Conservation (phyloP, 208 protist genomes). For the Crithidia sp. region DNA sequence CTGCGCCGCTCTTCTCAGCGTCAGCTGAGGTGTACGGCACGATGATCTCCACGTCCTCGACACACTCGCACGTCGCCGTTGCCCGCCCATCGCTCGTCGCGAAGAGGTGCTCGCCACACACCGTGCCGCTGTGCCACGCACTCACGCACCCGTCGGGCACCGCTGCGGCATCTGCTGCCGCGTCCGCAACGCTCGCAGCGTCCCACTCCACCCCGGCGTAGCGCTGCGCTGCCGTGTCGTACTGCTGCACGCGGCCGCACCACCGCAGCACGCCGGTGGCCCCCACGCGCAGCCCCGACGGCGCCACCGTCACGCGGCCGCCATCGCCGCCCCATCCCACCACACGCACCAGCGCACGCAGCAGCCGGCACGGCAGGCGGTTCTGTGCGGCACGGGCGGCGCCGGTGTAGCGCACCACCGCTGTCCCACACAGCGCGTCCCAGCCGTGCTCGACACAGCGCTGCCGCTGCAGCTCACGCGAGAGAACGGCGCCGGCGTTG, state of each 20-base stretch:
- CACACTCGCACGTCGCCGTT: conserved; percentile 52
- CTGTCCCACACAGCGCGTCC: conserved; percentile 40
- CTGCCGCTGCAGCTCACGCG: conserved; percentile 32
- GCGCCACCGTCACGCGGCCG: not conserved
- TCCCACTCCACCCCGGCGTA: conserved; percentile 67
- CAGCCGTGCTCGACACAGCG: conserved; percentile 37
- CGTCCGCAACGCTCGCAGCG: conserved; percentile 3
- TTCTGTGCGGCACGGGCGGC: conserved; percentile 4
- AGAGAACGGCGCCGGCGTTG: not conserved
- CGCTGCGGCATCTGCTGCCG: not conserved
- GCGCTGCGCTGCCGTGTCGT: conserved; percentile 31
- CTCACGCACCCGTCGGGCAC: conserved; percentile 5
- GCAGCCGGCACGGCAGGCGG: not conserved
- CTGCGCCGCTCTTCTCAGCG: not conserved
- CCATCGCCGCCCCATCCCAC: conserved; percentile 12
- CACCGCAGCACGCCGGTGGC: conserved; percentile 47
- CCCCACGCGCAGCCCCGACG: not conserved
- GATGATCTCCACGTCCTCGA: conserved; percentile 31
- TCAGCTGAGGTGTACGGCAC: not conserved
- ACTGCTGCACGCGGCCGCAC: conserved; percentile 54
- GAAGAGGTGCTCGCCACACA: conserved; percentile 73
- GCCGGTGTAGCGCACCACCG: conserved; percentile 26
- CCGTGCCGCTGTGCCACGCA: conserved; percentile 42
- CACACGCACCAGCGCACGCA: conserved; percentile 32
- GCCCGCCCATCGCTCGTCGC: conserved; percentile 24